Conservation (phyloP, 2,329 filamentous ascomycete genomes). For the Colletotrichum abscissum region DNA sequence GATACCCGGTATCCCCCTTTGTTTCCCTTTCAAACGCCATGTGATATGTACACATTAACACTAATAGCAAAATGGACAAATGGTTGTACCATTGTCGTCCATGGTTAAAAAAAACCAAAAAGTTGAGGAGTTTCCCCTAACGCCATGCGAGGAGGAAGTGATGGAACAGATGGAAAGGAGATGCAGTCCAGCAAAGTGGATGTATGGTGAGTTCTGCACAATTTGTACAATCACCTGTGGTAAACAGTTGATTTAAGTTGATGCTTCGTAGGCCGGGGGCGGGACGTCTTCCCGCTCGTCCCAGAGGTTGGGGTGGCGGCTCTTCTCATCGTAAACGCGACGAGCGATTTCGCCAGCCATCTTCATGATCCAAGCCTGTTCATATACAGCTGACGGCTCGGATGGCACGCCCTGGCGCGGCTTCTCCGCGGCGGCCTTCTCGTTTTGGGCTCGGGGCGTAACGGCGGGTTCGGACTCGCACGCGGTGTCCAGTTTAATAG, state of each 20-base stretch:
- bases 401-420: slow-evolving; percentile 46
- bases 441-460: slow-evolving; percentile 36
- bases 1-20: not conserved
- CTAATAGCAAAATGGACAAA: slow-evolving; percentile 11
- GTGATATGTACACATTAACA: slow-evolving; percentile 36
- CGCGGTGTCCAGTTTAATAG: slow-evolving; percentile 28
- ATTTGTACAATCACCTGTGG: slow-evolving; percentile 29
- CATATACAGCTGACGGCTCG: slow-evolving; percentile 68
- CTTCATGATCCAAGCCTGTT: slow-evolving; percentile 90
- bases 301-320: slow-evolving; percentile 63
- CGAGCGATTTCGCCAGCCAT: slow-evolving; percentile 93
- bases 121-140: slow-evolving; percentile 13
- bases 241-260: slow-evolving; percentile 46
- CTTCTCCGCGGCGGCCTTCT: slow-evolving; percentile 47
- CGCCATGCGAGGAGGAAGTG: slow-evolving; percentile 34
- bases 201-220: slow-evolving; percentile 19
- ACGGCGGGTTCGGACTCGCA: slow-evolving; percentile 33
- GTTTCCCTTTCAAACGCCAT: slow-evolving; percentile 33
- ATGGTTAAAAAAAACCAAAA: not conserved
- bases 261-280: slow-evolving; percentile 71
- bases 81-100: not conserved
- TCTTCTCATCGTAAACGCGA: slow-evolving; percentile 89
- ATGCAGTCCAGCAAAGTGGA: slow-evolving; percentile 18
- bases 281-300: slow-evolving; percentile 67
- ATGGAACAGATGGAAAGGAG: slow-evolving; percentile 32